A percentile compares a stretch with the other conserved stretches of the same genome.
These are phyloP conservation scores for Venturia nashicola DNA, from an alignment of 2,329 filamentous ascomycete genomes.

Conservation along the genomic window DNA sequence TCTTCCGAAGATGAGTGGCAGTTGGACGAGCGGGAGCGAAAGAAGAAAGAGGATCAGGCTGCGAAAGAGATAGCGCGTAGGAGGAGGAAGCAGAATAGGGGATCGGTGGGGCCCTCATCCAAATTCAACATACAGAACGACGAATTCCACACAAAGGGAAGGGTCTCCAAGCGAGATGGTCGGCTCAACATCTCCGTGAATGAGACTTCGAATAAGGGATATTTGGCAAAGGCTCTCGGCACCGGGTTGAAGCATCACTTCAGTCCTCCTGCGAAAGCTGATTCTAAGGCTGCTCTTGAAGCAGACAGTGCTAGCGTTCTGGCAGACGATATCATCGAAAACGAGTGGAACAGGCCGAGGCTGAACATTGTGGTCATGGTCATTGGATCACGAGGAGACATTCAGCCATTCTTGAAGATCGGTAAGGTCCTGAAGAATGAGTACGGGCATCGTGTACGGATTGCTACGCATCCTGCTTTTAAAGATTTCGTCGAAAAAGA, in stretches of 20 bases:
- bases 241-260: slow-evolving; percentile 48
- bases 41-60: slow-evolving; percentile 7
- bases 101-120: slow-evolving; percentile 25
- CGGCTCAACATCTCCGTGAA: slow-evolving; percentile 60
- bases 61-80: slow-evolving; percentile 4
- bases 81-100: not conserved
- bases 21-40: not conserved
- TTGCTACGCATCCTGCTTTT: slow-evolving; percentile 70
- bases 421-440: slow-evolving; percentile 59
- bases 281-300: not conserved
- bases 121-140: slow-evolving; percentile 52
- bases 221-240: slow-evolving; percentile 61
- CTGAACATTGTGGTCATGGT: slow-evolving; percentile 78
- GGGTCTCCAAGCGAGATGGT: slow-evolving; percentile 55
- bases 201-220: slow-evolving; percentile 56
- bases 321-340: slow-evolving; percentile 4
- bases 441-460: slow-evolving; percentile 62
- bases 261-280: slow-evolving; percentile 11
- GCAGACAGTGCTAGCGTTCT: not conserved
- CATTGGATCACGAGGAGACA: slow-evolving; percentile 68
- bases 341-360: slow-evolving; percentile 26
- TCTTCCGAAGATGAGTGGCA: slow-evolving; percentile 1
- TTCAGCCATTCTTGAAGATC: slow-evolving; percentile 67
- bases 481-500: slow-evolving; percentile 63
- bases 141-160: slow-evolving; percentile 51